Evolutionary conservation across 192 early-diverging fungal genomes (phyloP).

Genomic region (Coemansia sp.): DNA sequence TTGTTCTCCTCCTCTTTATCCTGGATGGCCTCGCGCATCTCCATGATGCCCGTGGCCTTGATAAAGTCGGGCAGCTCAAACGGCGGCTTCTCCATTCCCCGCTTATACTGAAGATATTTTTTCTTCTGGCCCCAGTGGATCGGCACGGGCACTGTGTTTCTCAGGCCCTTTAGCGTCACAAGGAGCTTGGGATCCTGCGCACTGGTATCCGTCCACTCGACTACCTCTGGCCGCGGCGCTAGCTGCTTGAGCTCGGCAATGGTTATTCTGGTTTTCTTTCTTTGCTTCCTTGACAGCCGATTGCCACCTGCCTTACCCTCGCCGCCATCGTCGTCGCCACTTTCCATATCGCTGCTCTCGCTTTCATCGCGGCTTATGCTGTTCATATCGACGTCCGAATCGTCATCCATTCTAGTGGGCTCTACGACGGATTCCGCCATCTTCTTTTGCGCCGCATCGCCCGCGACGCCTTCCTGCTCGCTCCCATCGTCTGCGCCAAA

Average conservation of each 20-base stretch:
- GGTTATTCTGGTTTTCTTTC: constrained; percentile 56
- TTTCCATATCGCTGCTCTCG: constrained; percentile 14
- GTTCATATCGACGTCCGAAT: constrained; percentile 14
- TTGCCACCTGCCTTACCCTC: constrained; percentile 7
- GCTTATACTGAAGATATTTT: constrained; percentile 95
- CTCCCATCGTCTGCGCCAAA: constrained; percentile 21
- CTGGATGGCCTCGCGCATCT: constrained; percentile 83
- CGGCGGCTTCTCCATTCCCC: constrained; percentile 92
- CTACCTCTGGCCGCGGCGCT: constrained; percentile 89
- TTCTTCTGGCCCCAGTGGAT: constrained; percentile 94
- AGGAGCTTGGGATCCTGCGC: constrained; percentile 87
- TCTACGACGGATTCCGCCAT: neutral
- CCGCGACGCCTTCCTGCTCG: neutral
- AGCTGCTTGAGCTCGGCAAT: constrained; percentile 92
- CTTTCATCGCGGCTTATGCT: constrained; percentile 16
- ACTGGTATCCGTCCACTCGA: constrained; percentile 95
- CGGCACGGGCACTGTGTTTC: constrained; percentile 95
- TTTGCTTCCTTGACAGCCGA: constrained; percentile 51
- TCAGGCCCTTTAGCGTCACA: constrained; percentile 83
- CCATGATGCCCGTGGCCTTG: constrained; percentile 96
- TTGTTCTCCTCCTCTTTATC: constrained; percentile 82
- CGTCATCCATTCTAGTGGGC: neutral
- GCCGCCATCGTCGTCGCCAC: constrained; percentile 16
- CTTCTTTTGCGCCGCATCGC: neutral
- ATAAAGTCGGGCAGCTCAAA: constrained; percentile 98